Evolutionary conservation across 2,329 filamentous ascomycete genomes (phyloP), one percentile per base, ranked within the genome.

Genomic region (Clarireedia homoeocarpa): DNA sequence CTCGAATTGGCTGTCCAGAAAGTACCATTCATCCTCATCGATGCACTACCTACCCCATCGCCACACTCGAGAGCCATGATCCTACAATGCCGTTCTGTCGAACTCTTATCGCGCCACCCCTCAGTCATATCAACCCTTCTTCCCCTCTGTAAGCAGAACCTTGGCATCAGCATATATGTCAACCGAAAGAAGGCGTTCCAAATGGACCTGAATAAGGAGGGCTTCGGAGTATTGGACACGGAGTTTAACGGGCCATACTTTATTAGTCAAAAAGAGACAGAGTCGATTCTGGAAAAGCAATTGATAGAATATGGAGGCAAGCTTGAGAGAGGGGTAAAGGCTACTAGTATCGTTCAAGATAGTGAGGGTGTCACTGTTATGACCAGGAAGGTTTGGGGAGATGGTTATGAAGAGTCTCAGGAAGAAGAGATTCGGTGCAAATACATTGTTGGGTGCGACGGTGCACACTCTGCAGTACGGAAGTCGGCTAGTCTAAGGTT

Each of bases 361-460:
- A 61, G 63, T 6, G 52, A 60, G 6, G 66, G 66, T 1, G 70
- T 68, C 3, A 65, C 61, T n/a, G 66, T 65, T 1, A 60, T 48
- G 1, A 42, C 73, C 10, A 59, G 17, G 42, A 61, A 27, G 56
- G 58, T 4, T 54, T 27, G 30, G 38, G 24, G 36, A 36, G 53
- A 63, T 54, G 60, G 59, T 10, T 55, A 51, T 0, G 65, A 58
- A 17, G 64, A 70, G 27, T 61, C 23, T 0, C 63, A 57, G 14
- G 38, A 51, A 34, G 64, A 70, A 34, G 63, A 30, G 61, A 23
- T 74, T 52, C 64, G 66, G 59, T 64, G 70, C 59, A 62, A 66
- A 9, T 82, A 77, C 53, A 72, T 74, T 3, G 71, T 80, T 2
- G 79, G 77, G 1, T 78, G 78, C 5, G 79, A 82, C 42, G 79